phyloP scores from a whole-genome alignment of 345 rosid genomes.

The Arabis hirsuta region DNA sequence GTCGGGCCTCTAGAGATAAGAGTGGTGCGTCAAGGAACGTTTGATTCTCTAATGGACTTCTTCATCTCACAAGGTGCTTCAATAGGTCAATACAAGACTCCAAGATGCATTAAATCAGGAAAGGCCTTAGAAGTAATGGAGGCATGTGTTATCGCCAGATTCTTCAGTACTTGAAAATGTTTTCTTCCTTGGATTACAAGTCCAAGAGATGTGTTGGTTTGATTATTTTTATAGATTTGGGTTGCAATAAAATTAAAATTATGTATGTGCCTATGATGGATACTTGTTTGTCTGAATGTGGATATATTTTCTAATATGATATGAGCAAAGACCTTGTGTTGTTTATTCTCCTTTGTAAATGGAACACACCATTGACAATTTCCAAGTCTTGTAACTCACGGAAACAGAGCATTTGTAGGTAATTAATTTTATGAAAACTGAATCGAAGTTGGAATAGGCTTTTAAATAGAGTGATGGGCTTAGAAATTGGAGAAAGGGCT shows the following conservation, averaged over 20 bases:
- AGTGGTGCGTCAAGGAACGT: constrained; percentile 68
- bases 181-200: constrained; percentile 8
- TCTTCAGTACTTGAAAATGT: constrained; percentile 52
- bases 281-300: not conserved
- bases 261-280: not conserved
- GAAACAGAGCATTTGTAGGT: constrained; percentile 15
- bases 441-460: not conserved
- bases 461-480: not conserved
- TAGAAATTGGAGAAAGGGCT: not conserved
- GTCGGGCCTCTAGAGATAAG: constrained; percentile 83
- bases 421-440: not conserved
- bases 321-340: constrained; percentile 1
- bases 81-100: constrained; percentile 89
- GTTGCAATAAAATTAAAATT: constrained; percentile 22
- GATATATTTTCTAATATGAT: not conserved
- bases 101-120: constrained; percentile 77
- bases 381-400: not conserved
- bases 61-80: constrained; percentile 82
- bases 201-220: constrained; percentile 2
- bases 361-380: not conserved
- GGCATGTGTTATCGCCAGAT: constrained; percentile 59
- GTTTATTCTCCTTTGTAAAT: constrained; percentile 1
- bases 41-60: constrained; percentile 85
- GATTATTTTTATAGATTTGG: not conserved
- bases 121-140: constrained; percentile 61